Evolutionary conservation across 2,329 filamentous ascomycete genomes (phyloP), one percentile per base, ranked within the genome.

Genomic region (Coniosporium tulheliwenetii): DNA sequence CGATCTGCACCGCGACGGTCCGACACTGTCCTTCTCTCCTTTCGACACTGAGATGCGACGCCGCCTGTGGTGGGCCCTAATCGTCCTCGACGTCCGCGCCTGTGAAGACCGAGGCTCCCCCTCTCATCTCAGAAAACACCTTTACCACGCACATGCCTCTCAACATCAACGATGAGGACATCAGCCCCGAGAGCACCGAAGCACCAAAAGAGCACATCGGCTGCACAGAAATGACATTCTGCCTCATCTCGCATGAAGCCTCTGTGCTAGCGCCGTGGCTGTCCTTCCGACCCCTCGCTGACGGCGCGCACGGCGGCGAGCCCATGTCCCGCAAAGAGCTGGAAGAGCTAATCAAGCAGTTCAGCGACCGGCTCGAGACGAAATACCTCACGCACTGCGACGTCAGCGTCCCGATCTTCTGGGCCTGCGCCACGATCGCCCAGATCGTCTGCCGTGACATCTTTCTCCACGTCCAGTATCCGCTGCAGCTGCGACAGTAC

Each of bases 161-260:
- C 29, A 52, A 56, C 37, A 48, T 52, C 26, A 55, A 58, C 30
- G 57, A 60, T 43, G 44, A 42, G 2, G 50, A 57, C 32, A 53
- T 57, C 15, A 30, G 36, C 15, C 40, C 39, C 15, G 36, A 39
- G 8, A 29, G 13, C 13, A 32, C n/a, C 5, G 29, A 13, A 34
- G 19, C 3, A 47, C 53, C n/a, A 38, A 44, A 2, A 12, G 30
- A 30, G n/a, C 32, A 29, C 12, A 14, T 36, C 5, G 43, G 39
- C 30, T 30, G 51, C 8, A 58, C 57, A 10, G 54, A 57, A n/a
- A 53, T 53, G 49, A 47, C 50, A 12, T 48, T 55, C 14, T 43
- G 26, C 13, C 33, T 45, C 5, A 30, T 45, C 13, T 13, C 33
- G 10, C 37, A 34, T 26, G 41, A 45, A 31, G 37, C 36, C 14